Conservation (phyloP, 23 red algal genomes). For the Agarophyton chilense region DNA sequence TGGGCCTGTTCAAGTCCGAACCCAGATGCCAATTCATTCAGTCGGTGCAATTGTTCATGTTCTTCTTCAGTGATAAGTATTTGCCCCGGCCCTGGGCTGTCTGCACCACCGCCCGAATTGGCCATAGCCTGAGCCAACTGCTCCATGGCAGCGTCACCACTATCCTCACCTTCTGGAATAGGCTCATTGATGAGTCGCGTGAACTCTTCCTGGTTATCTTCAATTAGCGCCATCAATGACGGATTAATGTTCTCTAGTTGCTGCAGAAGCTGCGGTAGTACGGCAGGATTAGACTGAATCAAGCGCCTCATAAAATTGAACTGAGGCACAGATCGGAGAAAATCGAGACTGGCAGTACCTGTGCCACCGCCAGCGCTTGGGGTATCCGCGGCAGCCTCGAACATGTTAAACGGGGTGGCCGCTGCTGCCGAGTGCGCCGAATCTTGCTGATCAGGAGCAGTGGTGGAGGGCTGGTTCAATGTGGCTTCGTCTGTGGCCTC, state of each 20-base stretch:
- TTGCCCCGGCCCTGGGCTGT: slow-evolving; percentile 33
- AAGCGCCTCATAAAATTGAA: slow-evolving; percentile 89
- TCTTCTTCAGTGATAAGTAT: slow-evolving; percentile 91
- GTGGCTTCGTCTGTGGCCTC: neutral
- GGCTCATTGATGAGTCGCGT: slow-evolving; percentile 92
- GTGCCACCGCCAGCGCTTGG: slow-evolving; percentile 16
- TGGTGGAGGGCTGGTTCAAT: neutral
- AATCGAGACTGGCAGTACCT: slow-evolving; percentile 67
- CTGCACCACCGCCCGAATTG: slow-evolving; percentile 25
- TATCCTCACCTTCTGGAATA: slow-evolving; percentile 61
- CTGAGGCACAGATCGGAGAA: slow-evolving; percentile 79
- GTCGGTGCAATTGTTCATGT: slow-evolving; percentile 79
- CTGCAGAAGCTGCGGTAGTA: slow-evolving; percentile 83
- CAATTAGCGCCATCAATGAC: slow-evolving; percentile 77
- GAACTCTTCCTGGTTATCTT: slow-evolving; percentile 91
- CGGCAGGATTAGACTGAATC: slow-evolving; percentile 86
- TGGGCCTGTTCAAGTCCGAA: slow-evolving; percentile 78
- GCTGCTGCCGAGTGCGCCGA: neutral
- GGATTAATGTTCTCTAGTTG: slow-evolving; percentile 85
- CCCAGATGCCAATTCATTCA: slow-evolving; percentile 71
- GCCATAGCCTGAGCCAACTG: slow-evolving; percentile 70
- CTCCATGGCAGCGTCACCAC: slow-evolving; percentile 61
- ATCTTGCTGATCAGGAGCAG: neutral
- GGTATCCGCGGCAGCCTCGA: slow-evolving; percentile 35
- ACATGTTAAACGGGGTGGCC: slow-evolving; percentile 83